phyloP scores from a whole-genome alignment of 768 basidiomycete species.

The Suillus variegatus region DNA sequence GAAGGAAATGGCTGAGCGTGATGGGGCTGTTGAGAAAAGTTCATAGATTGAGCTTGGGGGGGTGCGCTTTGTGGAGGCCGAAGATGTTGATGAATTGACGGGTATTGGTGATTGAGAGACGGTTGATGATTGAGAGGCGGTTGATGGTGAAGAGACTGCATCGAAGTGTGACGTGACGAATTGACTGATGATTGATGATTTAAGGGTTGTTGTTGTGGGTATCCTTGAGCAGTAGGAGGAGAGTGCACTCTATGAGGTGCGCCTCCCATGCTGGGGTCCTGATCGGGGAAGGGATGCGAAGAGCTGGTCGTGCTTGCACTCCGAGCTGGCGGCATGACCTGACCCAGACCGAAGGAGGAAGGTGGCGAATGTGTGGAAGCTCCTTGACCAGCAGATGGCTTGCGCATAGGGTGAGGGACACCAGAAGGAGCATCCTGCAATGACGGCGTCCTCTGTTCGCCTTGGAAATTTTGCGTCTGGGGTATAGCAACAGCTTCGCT shows the following conservation, averaged over 20 bases:
- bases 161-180: constrained; percentile 27
- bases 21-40: constrained; percentile 13
- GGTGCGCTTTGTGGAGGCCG: constrained; percentile 15
- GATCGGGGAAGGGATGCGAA: constrained; percentile 26
- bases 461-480: constrained; percentile 4
- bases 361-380: constrained; percentile 20
- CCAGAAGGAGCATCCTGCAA: constrained; percentile 21
- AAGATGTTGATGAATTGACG: constrained; percentile 14
- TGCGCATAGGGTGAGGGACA: constrained; percentile 21
- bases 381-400: constrained; percentile 23
- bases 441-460: constrained; percentile 20
- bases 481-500: constrained; percentile 10
- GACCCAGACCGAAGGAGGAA: constrained; percentile 39
- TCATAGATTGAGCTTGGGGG: constrained; percentile 22
- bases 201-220: constrained; percentile 14
- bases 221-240: constrained; percentile 16
- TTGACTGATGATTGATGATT: constrained; percentile 27
- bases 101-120: constrained; percentile 17
- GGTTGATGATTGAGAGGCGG: constrained; percentile 22
- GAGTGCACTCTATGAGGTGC: constrained; percentile 20
- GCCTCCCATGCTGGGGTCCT: constrained; percentile 20
- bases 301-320: constrained; percentile 35
- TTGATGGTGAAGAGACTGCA: constrained; percentile 31
- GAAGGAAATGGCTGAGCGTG: constrained; percentile 15
- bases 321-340: constrained; percentile 39